Conservation (phyloP, 1,139 yeast genomes). For the Debaryomycetaceae sp. region DNA sequence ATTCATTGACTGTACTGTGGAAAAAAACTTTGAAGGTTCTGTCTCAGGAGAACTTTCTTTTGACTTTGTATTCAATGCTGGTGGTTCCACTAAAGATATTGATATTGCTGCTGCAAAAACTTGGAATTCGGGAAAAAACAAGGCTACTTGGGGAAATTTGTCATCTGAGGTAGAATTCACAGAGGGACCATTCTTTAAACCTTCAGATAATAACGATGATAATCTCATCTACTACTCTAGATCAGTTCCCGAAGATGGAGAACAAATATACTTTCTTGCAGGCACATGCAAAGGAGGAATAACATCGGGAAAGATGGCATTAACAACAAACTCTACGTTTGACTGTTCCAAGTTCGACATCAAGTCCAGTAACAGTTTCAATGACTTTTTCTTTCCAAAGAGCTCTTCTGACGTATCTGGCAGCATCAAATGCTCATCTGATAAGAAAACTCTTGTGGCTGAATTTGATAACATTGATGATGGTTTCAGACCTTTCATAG, state of each 20-base stretch:
- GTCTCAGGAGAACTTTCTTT: conserved; percentile 13
- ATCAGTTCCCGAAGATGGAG: conserved; percentile 14
- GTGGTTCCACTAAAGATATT: conserved; percentile 14
- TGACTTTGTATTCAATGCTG: conserved; percentile 19
- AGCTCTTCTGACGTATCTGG: conserved; percentile 3
- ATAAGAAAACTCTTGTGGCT: conserved; percentile 7
- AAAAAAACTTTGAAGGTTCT: not conserved
- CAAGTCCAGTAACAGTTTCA: conserved; percentile 11
- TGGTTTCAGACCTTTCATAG: conserved; percentile 13
- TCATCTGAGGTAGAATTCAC: conserved; percentile 8
- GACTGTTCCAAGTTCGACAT: conserved; percentile 14
- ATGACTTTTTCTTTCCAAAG: conserved; percentile 16
- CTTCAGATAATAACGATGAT: conserved; percentile 6
- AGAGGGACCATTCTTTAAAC: conserved; percentile 13
- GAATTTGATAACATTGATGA: conserved; percentile 9
- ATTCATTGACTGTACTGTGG: conserved; percentile 11
- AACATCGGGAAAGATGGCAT: conserved; percentile 10
- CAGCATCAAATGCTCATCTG: conserved; percentile 8
- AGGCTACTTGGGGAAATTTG: conserved; percentile 13
- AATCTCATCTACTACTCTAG: conserved; percentile 15
- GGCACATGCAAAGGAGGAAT: conserved; percentile 16
- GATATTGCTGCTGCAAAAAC: conserved; percentile 13
- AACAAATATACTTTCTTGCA: conserved; percentile 14
- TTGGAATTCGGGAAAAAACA: conserved; percentile 7
- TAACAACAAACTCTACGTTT: conserved; percentile 11